Conservation (phyloP, 1,284 basidiomycete species). For the Sanguinoderma infundibulare region DNA sequence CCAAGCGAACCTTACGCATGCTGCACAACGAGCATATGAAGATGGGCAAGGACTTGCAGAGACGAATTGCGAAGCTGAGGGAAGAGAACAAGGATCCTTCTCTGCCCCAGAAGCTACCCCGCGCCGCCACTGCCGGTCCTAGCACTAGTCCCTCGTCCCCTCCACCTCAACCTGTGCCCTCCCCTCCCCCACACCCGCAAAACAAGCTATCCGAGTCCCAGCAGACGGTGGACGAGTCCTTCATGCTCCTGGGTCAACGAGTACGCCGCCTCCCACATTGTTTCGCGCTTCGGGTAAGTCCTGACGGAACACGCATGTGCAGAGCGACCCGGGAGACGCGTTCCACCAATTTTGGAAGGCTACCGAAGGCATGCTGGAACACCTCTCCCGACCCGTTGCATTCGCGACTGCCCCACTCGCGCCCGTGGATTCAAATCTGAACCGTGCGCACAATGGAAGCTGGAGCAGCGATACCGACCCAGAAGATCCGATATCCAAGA, state of each 20-base stretch:
- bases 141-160: constrained; percentile 24
- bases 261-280: constrained; percentile 38
- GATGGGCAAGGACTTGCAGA: constrained; percentile 68
- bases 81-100: constrained; percentile 77
- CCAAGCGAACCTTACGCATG: constrained; percentile 75
- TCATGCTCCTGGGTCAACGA: constrained; percentile 80
- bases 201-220: constrained; percentile 67
- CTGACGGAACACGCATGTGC: background rate
- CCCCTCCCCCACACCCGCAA: constrained; percentile 42
- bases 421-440: constrained; percentile 34
- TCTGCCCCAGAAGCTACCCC: constrained; percentile 44
- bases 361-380: constrained; percentile 81
- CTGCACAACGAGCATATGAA: constrained; percentile 74
- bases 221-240: constrained; percentile 79
- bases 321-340: constrained; percentile 58
- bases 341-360: constrained; percentile 88
- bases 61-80: constrained; percentile 67
- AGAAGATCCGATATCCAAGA: constrained; percentile 55
- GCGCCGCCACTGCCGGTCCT: constrained; percentile 23
- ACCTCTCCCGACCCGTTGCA: constrained; percentile 83
- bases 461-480: constrained; percentile 66
- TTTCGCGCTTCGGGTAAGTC: background rate
- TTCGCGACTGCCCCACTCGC: constrained; percentile 79
- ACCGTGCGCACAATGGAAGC: constrained; percentile 48
- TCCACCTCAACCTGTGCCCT: constrained; percentile 37